These are phyloP conservation scores for Karstenula rhodostoma DNA, from an alignment of 2,329 filamentous ascomycete species.

Conservation along the genomic window DNA sequence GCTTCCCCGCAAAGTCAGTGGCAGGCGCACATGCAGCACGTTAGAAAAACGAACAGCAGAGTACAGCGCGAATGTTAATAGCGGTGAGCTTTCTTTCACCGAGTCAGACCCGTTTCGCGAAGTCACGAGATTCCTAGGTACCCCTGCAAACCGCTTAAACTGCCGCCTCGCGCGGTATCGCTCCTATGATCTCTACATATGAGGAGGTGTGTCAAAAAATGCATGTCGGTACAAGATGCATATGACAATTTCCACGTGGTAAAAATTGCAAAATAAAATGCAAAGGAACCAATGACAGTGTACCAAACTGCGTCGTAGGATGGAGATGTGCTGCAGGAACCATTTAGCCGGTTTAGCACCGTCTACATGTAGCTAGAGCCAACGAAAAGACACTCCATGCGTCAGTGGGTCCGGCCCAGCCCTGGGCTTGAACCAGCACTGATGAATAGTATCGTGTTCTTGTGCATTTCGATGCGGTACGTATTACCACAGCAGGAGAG, in stretches of 20 bases:
- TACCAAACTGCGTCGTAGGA: background rate
- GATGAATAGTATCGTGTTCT: background rate
- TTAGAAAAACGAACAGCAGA: background rate
- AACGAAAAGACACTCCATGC: constrained; percentile 2
- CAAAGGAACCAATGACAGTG: background rate
- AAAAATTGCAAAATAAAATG: background rate
- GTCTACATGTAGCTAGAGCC: constrained; percentile 14
- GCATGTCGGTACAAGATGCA: background rate
- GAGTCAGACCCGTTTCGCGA: constrained; percentile 8
- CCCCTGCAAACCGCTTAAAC: constrained; percentile 1
- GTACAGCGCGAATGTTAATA: background rate
- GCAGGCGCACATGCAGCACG: background rate
- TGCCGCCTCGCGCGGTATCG: constrained; percentile 7
- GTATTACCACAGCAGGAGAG: background rate
- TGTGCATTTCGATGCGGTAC: background rate
- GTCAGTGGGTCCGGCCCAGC: background rate
- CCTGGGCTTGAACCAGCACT: background rate
- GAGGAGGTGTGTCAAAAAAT: background rate
- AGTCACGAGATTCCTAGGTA: constrained; percentile 9
- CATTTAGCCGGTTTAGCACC: constrained; percentile 17
- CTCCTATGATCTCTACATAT: background rate
- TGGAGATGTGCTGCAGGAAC: background rate
- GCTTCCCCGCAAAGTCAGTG: background rate
- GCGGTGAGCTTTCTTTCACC: constrained; percentile 8
- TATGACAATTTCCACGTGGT: constrained; percentile 9